Percentiles rank a stretch among this genome's conserved stretches.
phyloP scores from a whole-genome alignment of 2,329 filamentous ascomycete species.

The Aspergillus brasiliensis region DNA sequence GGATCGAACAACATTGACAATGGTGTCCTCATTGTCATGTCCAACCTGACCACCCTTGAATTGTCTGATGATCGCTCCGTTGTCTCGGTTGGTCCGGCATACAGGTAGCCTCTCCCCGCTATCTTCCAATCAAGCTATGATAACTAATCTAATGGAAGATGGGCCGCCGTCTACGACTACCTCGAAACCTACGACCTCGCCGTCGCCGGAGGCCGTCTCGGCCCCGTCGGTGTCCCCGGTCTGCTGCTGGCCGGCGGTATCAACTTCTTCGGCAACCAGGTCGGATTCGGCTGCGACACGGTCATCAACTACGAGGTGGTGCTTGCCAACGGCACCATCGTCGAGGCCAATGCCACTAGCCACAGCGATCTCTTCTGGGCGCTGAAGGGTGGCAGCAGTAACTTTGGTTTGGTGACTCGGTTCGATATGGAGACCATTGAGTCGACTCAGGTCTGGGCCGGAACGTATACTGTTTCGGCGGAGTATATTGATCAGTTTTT shows the following conservation, averaged over 20 bases:
- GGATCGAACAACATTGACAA: conserved; percentile 37
- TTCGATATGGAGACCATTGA: conserved; percentile 40
- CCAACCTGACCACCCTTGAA: conserved; percentile 30
- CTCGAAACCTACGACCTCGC: conserved; percentile 24
- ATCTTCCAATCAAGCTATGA: too few species aligned
- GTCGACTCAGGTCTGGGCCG: conserved; percentile 38
- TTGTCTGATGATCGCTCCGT: conserved; percentile 31
- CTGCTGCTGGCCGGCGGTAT: conserved; percentile 32
- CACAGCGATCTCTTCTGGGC: conserved; percentile 42
- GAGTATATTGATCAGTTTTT: conserved; percentile 30
- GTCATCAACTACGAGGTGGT: conserved; percentile 39
- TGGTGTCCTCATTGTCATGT: conserved; percentile 39
- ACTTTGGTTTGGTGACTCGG: conserved; percentile 47
- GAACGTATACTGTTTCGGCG: conserved; percentile 28
- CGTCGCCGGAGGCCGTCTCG: conserved; percentile 30
- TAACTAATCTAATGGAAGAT: conserved; percentile 19
- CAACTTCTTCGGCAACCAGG: conserved; percentile 33
- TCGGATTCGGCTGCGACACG: conserved; percentile 32
- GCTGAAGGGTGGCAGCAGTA: conserved; percentile 47
- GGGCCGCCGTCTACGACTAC: conserved; percentile 39
- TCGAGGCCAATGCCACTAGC: conserved; percentile 36
- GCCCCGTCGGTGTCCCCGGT: conserved; percentile 33
- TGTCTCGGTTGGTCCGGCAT: conserved; percentile 32
- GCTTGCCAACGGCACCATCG: conserved; percentile 40
- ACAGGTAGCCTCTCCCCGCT: conserved; percentile 21